Conservation (phyloP, 768 basidiomycete species). For the Wakefieldia striispora region DNA sequence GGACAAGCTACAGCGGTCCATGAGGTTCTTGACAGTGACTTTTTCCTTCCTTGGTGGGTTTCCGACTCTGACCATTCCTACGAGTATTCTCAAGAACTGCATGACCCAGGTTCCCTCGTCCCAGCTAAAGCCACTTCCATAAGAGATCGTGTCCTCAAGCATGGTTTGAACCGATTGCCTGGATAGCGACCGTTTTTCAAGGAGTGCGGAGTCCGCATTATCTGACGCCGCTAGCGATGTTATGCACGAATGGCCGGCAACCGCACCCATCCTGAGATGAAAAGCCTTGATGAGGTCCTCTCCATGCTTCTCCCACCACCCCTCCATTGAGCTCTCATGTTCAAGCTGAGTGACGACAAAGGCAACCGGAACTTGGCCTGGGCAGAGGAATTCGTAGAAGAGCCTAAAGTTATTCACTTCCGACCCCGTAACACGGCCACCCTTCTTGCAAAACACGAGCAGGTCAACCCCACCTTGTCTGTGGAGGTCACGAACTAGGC, state of each 20-base stretch:
- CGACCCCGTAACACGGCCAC: conserved; percentile 28
- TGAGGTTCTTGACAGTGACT: conserved; percentile 9
- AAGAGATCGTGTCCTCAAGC: conserved; percentile 23
- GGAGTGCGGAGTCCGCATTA: not conserved
- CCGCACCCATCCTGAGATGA: conserved; percentile 6
- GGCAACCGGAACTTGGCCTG: conserved; percentile 35
- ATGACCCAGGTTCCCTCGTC: conserved; percentile 22
- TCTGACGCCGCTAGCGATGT: conserved; percentile 14
- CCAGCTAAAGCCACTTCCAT: conserved; percentile 11
- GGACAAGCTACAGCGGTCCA: conserved; percentile 15
- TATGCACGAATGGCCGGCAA: conserved; percentile 31
- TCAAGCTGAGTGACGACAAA: conserved; percentile 41
- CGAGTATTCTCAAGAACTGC: conserved; percentile 20
- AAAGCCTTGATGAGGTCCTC: conserved; percentile 9
- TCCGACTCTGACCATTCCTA: conserved; percentile 14
- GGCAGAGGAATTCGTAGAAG: conserved; percentile 40
- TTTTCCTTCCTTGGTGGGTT: conserved; percentile 8
- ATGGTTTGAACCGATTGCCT: conserved; percentile 15
- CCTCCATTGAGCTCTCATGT: conserved; percentile 24
- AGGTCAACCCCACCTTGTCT: conserved; percentile 36
- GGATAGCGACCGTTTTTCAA: conserved; percentile 12
- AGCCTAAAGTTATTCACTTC: conserved; percentile 32
- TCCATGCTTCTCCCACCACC: conserved; percentile 31
- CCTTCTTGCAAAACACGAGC: conserved; percentile 36
- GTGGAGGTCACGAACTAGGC: conserved; percentile 30